Evolutionary conservation across 768 basidiomycete genomes (phyloP), one percentile per base, ranked within the genome.

Genomic region (Tephrocybe sp.): DNA sequence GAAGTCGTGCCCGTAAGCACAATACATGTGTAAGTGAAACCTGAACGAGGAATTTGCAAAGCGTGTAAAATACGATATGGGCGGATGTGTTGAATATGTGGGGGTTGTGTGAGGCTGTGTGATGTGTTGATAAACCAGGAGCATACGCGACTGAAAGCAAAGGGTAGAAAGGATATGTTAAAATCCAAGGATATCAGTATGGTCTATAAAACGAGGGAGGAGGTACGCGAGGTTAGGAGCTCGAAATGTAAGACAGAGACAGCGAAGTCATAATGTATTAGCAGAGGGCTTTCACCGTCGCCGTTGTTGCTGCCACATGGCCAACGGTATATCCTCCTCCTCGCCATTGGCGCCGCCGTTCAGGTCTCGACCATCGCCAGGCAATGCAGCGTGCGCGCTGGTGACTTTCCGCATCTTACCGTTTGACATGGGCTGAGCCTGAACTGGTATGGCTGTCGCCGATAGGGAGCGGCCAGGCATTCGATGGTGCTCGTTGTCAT

Each of bases 291-390:
- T 64, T 75, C 68, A 82, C 63, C 76, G 75, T 62, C 83, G 75
- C 59, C 80, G 84, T 62, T 85, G 88, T 62, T 86, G 87, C 66
- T 90, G 88, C 76, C 83, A 90, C 50, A 89, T 67, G 17, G 90
- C 88, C 42, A 93, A 72, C 17, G 90, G 90, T 33, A 90, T 71
- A 62, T 92, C 90, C 63, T 92, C 90, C 61, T 91, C 89, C 62
- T 89, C 87, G 23, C 71, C 72, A 36, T 59, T 69, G 17, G 25
- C 24, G 1, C 28, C 45, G 11, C 62, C 68, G 41, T 59, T 61
- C 14, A 42, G 26, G 43, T 60, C 63, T 32, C 58, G 61, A n/a
- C 68, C 65, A 46, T 78, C 73, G 45, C 72, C 70, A 24, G 75
- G 63, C 17, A 70, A 55, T 9, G 78, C 72, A 15, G 85, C 86